Base-by-base conservation (phyloP, 176 grass and related monocot species). In the Musa troglodytarum region DNA sequence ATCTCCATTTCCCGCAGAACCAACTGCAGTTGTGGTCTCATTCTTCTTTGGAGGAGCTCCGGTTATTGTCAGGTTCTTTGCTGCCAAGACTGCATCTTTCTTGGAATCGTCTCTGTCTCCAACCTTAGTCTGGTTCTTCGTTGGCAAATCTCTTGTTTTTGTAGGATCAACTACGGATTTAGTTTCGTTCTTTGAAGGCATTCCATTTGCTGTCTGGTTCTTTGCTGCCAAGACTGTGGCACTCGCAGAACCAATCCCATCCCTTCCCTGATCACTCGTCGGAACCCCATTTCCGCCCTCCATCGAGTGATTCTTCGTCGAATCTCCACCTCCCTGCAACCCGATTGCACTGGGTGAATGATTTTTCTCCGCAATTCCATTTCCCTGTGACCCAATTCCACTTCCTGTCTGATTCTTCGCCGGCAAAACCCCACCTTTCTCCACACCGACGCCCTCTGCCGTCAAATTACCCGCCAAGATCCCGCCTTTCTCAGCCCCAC, bases 51-150 rank as follows among this genome's bases (percentile, higher is more conserved):
- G 21, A 53, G 11, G 43, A 3, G 5, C 7, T n/a, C 43, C 29
- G 34, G 22, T 28, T 20, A 1, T 10, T 15, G 8, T 34, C 2
- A 71, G 65, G 1, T 69, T 69, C 63, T 63, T 56, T 15, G 28
- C 71, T 43, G 63, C 59, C 55, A 12, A 49, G 53, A 16, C 54
- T 62, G 49, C 19, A 43, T 43, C 29, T 34, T 34, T 43, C 4
- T 43, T 83, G 52, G 81, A 74, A 12, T 43, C 34, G 34, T 43
- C 34, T 43, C 25, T 61, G 61, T 71, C 50, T 69, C 80, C 80
- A 52, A 75, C 54, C 26, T 76, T 55, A 19, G 59, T 71, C 62
- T 68, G 34, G 34, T 43, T 43, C 34, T 43, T 43, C 34, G 34
- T 43, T 43, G 34, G 34, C 34, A 43, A 43, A 43, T 43, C 34